Conservation (phyloP, 2,329 filamentous ascomycete species). For the Cladosporium sp. region DNA sequence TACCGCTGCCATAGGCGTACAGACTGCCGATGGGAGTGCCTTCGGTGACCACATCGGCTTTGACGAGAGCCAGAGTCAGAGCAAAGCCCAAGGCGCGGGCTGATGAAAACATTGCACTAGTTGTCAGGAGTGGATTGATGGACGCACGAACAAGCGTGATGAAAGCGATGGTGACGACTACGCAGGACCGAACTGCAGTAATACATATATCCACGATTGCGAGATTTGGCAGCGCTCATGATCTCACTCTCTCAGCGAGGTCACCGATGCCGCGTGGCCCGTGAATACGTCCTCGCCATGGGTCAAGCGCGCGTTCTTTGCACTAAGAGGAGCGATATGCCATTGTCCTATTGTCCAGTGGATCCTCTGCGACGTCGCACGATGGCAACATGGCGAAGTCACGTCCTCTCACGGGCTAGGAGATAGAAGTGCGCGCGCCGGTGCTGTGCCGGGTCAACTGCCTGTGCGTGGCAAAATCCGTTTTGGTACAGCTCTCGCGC, state of each 20-base stretch:
- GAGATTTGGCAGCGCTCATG: neutral
- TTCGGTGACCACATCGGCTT: conserved; percentile 1
- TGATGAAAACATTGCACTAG: neutral
- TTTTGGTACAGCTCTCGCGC: neutral
- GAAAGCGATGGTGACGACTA: neutral
- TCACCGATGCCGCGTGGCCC: neutral
- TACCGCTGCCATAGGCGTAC: conserved; percentile 24
- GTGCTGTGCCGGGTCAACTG: neutral
- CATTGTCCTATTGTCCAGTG: neutral
- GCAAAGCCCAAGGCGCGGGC: conserved; percentile 4
- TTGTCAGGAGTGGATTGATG: neutral
- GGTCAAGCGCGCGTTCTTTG: neutral
- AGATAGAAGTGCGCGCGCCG: neutral
- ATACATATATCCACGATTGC: neutral
- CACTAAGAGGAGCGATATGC: neutral
- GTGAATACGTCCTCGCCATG: neutral
- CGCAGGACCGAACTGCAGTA: neutral
- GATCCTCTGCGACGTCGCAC: neutral
- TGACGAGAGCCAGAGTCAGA: conserved; percentile 11
- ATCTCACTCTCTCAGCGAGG: neutral
- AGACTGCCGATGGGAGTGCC: conserved; percentile 9
- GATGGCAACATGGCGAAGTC: neutral
- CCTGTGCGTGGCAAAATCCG: neutral
- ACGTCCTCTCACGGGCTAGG: neutral
- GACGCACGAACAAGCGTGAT: neutral